Conservation (phyloP, 192 early-diverging fungal genomes). For the Gigaspora rosea region DNA sequence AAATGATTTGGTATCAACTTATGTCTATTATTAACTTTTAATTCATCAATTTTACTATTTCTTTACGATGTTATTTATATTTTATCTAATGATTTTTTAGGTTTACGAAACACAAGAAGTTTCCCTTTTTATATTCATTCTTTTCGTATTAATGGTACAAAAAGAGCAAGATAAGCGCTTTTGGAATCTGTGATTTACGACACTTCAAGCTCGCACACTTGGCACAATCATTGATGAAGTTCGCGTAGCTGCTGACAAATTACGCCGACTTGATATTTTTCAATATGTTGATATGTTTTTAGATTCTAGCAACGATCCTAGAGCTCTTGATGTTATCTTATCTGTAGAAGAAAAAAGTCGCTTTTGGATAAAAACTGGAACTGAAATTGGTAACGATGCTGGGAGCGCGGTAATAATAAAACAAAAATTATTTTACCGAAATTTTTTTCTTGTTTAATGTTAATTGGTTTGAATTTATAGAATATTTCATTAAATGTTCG, state of each 20-base stretch:
- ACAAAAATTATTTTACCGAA: neutral
- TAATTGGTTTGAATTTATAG: neutral
- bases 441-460: too few relatives aligned
- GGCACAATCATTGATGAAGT: constrained; percentile 63
- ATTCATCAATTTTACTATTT: too few relatives aligned
- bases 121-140: constrained; percentile 29
- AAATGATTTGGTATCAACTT: too few relatives aligned
- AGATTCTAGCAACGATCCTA: constrained; percentile 55
- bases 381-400: constrained; percentile 87
- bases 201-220: constrained; percentile 52
- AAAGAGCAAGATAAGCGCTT: constrained; percentile 50
- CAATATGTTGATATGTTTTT: constrained; percentile 63
- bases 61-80: too few relatives aligned
- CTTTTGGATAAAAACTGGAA: constrained; percentile 81
- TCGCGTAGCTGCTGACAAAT: constrained; percentile 54
- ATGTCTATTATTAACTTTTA: too few relatives aligned
- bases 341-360: constrained; percentile 70
- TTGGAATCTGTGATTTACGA: constrained; percentile 44
- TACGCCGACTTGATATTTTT: constrained; percentile 72
- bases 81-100: neutral
- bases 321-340: constrained; percentile 72
- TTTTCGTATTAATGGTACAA: constrained; percentile 34
- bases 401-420: constrained; percentile 65
- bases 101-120: neutral
- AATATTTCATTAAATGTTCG: constrained; percentile 64